Evolutionary conservation across 202 grass and related monocot genomes (phyloP).

Genomic region (Sporobolus alterniflorus): DNA sequence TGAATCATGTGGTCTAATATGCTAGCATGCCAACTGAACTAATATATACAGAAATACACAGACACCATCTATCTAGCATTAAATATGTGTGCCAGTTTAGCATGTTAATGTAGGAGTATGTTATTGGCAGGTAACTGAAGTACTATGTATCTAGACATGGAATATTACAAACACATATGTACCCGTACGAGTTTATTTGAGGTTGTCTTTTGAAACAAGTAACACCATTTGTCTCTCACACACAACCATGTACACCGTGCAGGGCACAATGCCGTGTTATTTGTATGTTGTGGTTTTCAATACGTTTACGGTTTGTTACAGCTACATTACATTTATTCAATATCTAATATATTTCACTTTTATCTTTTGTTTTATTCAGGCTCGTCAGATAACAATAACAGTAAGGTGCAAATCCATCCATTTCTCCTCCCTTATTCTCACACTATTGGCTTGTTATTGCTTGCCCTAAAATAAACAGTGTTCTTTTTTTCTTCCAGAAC

Average conservation of each 20-base stretch:
- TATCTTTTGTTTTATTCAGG: constrained; percentile 60
- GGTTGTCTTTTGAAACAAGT: not conserved
- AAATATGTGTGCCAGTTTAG: not conserved
- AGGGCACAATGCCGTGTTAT: not conserved
- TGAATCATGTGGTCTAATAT: not conserved
- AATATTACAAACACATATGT: too few relatives aligned
- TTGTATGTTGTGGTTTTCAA: not conserved
- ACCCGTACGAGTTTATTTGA: not conserved
- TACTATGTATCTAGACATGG: not conserved
- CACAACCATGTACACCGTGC: not conserved
- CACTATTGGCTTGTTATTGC: not conserved
- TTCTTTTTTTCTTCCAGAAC: constrained; percentile 63
- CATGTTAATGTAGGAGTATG: not conserved
- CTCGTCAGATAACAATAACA: constrained; percentile 92
- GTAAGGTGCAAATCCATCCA: constrained; percentile 63
- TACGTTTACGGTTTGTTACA: constrained; percentile 15
- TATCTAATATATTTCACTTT: constrained; percentile 38
- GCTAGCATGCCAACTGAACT: not conserved
- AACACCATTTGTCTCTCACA: not conserved
- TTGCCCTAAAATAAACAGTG: not conserved
- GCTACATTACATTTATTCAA: not conserved
- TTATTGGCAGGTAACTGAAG: not conserved
- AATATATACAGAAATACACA: not conserved
- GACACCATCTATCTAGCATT: not conserved
- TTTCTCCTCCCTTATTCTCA: constrained; percentile 12